These are phyloP conservation scores for Rhexocercosporidium sp. DNA, from an alignment of 2,329 filamentous ascomycete genomes.

Conservation along the genomic window DNA sequence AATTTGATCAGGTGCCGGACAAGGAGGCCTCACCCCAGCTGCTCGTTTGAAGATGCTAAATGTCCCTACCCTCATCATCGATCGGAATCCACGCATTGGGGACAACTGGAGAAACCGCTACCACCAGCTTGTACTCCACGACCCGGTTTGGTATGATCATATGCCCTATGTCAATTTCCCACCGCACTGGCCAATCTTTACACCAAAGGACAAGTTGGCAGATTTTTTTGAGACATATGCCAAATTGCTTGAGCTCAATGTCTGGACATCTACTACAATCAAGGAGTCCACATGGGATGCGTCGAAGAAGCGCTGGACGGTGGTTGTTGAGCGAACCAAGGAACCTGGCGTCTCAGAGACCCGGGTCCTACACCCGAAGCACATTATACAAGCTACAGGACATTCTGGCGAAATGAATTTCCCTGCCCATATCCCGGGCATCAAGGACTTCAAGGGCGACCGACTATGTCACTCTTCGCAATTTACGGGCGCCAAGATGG, in stretches of 20 bases:
- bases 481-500: slow-evolving; percentile 56
- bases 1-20: slow-evolving; percentile 57
- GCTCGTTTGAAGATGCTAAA: slow-evolving; percentile 65
- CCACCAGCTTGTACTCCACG: slow-evolving; percentile 67
- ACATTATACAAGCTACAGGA: slow-evolving; percentile 36
- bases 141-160: slow-evolving; percentile 63
- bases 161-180: slow-evolving; percentile 71
- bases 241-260: slow-evolving; percentile 66
- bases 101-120: slow-evolving; percentile 70
- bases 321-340: slow-evolving; percentile 51
- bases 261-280: slow-evolving; percentile 64
- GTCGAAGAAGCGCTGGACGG: slow-evolving; percentile 56
- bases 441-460: slow-evolving; percentile 61
- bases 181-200: slow-evolving; percentile 67
- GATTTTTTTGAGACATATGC: slow-evolving; percentile 73
- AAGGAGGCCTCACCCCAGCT: slow-evolving; percentile 61
- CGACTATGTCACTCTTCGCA: slow-evolving; percentile 65
- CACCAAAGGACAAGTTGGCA: slow-evolving; percentile 73
- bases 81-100: slow-evolving; percentile 62
- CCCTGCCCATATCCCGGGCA: slow-evolving; percentile 49
- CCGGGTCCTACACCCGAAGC: slow-evolving; percentile 30
- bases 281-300: slow-evolving; percentile 56
- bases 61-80: slow-evolving; percentile 60
- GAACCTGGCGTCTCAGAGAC: slow-evolving; percentile 40
- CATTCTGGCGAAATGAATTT: slow-evolving; percentile 57